Percentiles rank a stretch among this genome's conserved stretches.
phyloP scores from a whole-genome alignment of 495 filamentous ascomycete genomes.

The Trichocladium uniseriatum region DNA sequence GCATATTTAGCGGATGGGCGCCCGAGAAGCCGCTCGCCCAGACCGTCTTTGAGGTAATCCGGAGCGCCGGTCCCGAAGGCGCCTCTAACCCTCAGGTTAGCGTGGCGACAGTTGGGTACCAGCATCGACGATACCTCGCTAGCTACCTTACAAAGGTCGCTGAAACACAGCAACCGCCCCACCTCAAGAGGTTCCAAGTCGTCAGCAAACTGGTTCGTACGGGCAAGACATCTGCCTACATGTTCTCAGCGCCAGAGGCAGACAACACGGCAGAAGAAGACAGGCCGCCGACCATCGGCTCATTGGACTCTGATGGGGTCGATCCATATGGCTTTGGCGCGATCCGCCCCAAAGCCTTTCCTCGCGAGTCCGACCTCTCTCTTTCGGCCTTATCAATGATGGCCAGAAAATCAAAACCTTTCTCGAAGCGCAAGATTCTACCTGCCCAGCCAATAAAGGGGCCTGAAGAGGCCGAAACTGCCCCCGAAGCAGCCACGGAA shows the following conservation, averaged over 20 bases:
- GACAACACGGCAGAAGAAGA: not conserved
- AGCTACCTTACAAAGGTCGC: conserved; percentile 33
- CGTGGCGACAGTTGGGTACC: conserved; percentile 33
- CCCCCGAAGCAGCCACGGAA: not conserved
- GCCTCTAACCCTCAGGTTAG: conserved; percentile 37
- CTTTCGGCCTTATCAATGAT: conserved; percentile 16
- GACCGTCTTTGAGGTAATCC: conserved; percentile 36
- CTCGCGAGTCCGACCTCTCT: conserved; percentile 7
- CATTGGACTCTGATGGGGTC: not conserved
- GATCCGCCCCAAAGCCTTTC: conserved; percentile 16
- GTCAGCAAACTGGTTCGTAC: conserved; percentile 31
- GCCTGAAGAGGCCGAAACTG: not conserved
- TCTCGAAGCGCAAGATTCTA: conserved; percentile 23
- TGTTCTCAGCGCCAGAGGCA: conserved; percentile 26
- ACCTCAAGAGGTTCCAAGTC: conserved; percentile 37
- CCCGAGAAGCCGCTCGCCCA: conserved; percentile 37
- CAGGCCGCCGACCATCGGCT: not conserved
- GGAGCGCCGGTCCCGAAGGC: conserved; percentile 31
- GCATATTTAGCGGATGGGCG: conserved; percentile 31
- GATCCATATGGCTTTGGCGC: conserved; percentile 22
- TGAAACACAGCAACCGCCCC: conserved; percentile 34
- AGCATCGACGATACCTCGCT: conserved; percentile 37
- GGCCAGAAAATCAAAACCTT: conserved; percentile 11
- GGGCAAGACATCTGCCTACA: conserved; percentile 39
- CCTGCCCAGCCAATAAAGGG: conserved; percentile 1